A percentile compares a stretch with the other conserved stretches of the same genome.
These are phyloP conservation scores for Plasmodium reichenowi DNA, from an alignment of 169 alveolate genomes.

Conservation along the genomic window DNA sequence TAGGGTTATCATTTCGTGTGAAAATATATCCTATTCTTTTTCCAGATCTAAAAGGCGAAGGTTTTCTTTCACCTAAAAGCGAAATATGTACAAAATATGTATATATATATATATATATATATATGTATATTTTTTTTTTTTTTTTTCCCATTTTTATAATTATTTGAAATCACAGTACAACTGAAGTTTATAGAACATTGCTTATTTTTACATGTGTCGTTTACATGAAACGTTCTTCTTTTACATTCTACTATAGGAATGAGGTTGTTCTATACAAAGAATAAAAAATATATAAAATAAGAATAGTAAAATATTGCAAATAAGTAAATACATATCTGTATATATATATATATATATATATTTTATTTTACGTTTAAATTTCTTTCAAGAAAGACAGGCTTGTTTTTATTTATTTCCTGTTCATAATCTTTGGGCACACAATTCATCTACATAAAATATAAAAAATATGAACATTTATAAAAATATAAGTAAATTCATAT, in stretches of 20 bases:
- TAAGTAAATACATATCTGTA: background rate
- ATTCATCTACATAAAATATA: conserved; percentile 10
- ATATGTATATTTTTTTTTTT: background rate
- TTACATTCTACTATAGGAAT: conserved; percentile 26
- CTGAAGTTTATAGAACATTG: conserved; percentile 27
- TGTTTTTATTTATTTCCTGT: background rate
- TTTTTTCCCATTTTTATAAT: background rate
- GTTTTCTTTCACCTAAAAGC: conserved; percentile 24
- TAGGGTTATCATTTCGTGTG: conserved; percentile 26
- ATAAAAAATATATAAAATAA: background rate
- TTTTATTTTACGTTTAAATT: conserved; percentile 36
- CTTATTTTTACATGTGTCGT: conserved; percentile 32
- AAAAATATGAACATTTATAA: background rate
- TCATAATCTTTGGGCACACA: conserved; percentile 41
- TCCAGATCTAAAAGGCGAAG: conserved; percentile 62
- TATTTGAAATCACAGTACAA: conserved; percentile 11
- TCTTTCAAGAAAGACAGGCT: background rate
- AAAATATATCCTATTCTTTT: conserved; percentile 51
- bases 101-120: background rate
- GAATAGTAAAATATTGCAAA: background rate
- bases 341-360: background rate
- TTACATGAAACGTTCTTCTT: conserved; percentile 30
- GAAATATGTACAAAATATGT: background rate
- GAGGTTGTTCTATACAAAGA: conserved; percentile 13
- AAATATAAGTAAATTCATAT: background rate